Base-by-base conservation (phyloP, 1,284 basidiomycete genomes). In the Melampsora larici-populina region DNA sequence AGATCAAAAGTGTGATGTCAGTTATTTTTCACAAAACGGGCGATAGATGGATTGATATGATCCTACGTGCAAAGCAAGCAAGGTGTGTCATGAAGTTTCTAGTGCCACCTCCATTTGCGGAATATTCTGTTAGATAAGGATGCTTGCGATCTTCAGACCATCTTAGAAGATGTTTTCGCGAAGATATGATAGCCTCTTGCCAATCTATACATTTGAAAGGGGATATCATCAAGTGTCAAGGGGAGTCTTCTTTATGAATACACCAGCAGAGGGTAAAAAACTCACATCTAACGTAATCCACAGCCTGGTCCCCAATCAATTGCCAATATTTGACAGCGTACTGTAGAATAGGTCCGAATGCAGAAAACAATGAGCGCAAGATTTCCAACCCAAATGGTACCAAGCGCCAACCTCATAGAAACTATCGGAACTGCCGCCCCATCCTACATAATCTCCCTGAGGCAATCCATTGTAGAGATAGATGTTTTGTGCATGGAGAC, bases 321-420 rank as follows among this genome's bases (percentile, higher is more conserved):
- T 76, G 74, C 74, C 74, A 76, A 36, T 76, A 76, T 60, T 76
- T 76, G 15, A 76, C 40, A 31, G 46, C 74, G 36, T 76, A 76
- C 58, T 64, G 33, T 33, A 64, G 33, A 26, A 18, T 9, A 64
- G 21, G 62, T 11, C 36, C 36, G 29, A 64, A 64, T 11, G 8
- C 21, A 36, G 62, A 64, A 36, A 64, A 64, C 26, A 29, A 8
- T 24, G 11, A 64, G 18, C 24, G 26, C 33, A 29, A 0, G 21
- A 21, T 64, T 11, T 64, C 29, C 11, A 64, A 29, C 21, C 13
- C 21, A 58, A 21, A 58, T 58, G 21, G 21, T n/a, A 26, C 51
- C 26, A 58, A 8, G 13, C 7, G 9, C 62, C 7, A 18, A 64
- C 62, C 62, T 69, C 74, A 9, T 68, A 33, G 48, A 76, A 76